A percentile compares a stretch with the other conserved stretches of the same genome.
These are phyloP conservation scores for Rhamnella rubrinervis DNA, from an alignment of 331 rosid species.

Conservation along the genomic window DNA sequence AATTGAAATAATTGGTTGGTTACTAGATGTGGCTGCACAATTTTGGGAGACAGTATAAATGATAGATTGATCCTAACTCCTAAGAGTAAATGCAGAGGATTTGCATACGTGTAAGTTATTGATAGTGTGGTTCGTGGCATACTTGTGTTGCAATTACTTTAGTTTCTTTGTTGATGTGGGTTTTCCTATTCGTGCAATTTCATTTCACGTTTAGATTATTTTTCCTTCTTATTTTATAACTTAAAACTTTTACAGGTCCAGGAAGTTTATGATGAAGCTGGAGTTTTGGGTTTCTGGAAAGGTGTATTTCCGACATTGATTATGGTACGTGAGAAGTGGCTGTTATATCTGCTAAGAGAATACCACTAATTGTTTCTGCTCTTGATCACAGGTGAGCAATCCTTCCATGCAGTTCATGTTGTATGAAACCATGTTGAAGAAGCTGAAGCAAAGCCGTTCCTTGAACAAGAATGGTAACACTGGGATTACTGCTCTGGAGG, in stretches of 20 bases:
- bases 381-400: conserved; percentile 77
- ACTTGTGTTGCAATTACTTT: neutral
- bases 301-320: conserved; percentile 85
- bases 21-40: neutral
- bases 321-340: conserved; percentile 70
- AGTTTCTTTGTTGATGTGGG: neutral
- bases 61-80: neutral
- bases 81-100: neutral
- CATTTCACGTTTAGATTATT: neutral
- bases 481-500: conserved; percentile 83
- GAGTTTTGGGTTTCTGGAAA: conserved; percentile 85
- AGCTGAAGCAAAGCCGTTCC: conserved; percentile 63
- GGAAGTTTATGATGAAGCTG: conserved; percentile 81
- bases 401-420: conserved; percentile 97
- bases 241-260: conserved; percentile 50
- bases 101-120: neutral
- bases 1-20: neutral
- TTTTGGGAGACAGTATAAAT: neutral
- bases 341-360: conserved; percentile 26
- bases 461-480: conserved; percentile 37
- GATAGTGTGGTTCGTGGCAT: neutral
- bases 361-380: conserved; percentile 39
- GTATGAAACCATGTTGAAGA: conserved; percentile 78
- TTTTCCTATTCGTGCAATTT: neutral
- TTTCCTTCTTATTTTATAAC: neutral